These are phyloP conservation scores for Pyrenochaeta sp. DNA, from an alignment of 2,329 filamentous ascomycete genomes.

Conservation along the genomic window DNA sequence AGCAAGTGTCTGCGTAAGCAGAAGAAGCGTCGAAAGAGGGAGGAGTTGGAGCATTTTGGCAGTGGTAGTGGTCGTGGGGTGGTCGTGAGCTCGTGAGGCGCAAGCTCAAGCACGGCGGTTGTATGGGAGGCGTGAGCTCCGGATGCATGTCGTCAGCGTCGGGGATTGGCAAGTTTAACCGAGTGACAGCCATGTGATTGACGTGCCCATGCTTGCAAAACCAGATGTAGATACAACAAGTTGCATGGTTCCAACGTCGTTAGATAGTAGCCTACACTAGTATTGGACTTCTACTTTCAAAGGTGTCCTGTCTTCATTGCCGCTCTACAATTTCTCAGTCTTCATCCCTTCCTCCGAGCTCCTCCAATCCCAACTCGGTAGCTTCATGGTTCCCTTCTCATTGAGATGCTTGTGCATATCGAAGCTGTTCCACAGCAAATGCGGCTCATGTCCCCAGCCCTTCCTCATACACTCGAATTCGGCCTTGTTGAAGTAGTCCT, in stretches of 20 bases:
- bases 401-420: slow-evolving; percentile 87
- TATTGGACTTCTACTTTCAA: no score
- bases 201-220: no score
- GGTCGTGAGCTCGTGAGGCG: slow-evolving; percentile 11
- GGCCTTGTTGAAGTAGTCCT: slow-evolving; percentile 84
- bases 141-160: slow-evolving; percentile 32
- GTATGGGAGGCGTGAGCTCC: slow-evolving; percentile 9
- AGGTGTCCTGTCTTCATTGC: neutral
- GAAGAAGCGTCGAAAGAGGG: slow-evolving; percentile 31
- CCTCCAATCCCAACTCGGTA: slow-evolving; percentile 67
- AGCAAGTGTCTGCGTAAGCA: slow-evolving; percentile 22
- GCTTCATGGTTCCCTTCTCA: slow-evolving; percentile 90
- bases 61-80: slow-evolving; percentile 7
- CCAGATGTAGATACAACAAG: no score
- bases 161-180: slow-evolving; percentile 20
- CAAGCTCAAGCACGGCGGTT: slow-evolving; percentile 6
- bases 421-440: slow-evolving; percentile 84
- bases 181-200: slow-evolving; percentile 13
- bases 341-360: slow-evolving; percentile 23
- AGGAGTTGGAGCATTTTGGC: slow-evolving; percentile 32
- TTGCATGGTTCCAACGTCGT: neutral
- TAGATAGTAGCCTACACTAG: no score
- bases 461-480: slow-evolving; percentile 86
- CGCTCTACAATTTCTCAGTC: slow-evolving; percentile 1
- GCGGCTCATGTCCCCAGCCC: slow-evolving; percentile 90